Percentiles rank a stretch among this genome's conserved stretches.
Evolutionary conservation across 129 eudicot genomes (phyloP).

Genomic region (Mikania micrantha): DNA sequence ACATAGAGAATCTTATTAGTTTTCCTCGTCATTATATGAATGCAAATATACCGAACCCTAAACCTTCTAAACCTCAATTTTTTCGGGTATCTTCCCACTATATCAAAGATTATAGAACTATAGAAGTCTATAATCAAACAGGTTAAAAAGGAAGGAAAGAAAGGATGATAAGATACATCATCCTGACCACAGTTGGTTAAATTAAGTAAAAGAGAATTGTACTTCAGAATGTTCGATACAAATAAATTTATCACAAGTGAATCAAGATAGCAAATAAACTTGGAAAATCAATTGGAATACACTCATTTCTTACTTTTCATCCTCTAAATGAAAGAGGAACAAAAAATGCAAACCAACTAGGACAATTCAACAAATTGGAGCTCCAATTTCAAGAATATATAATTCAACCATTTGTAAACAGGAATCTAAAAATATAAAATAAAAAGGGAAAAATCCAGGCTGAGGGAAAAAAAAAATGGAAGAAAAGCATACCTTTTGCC

Average conservation of each 20-base stretch:
- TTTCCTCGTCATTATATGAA: slow-evolving; percentile 7
- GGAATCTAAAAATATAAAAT: background rate
- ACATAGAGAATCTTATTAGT: background rate
- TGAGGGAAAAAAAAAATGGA: slow-evolving; percentile 3
- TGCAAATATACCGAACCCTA: background rate
- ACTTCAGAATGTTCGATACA: background rate
- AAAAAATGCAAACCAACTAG: background rate
- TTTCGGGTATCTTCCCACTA: background rate
- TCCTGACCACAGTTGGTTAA: background rate
- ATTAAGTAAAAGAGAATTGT: background rate
- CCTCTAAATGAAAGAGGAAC: slow-evolving; percentile 9
- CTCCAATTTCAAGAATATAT: background rate
- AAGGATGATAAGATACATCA: background rate
- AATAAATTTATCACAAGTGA: background rate
- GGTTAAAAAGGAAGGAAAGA: no score
- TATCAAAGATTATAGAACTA: background rate
- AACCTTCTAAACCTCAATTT: background rate
- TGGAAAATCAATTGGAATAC: background rate
- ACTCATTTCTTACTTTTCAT: slow-evolving; percentile 3
- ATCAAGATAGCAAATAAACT: background rate
- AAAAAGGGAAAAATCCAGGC: background rate
- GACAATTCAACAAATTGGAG: background rate
- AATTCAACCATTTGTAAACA: background rate
- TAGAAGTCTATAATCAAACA: background rate
- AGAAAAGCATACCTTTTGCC: slow-evolving; percentile 78